Conservation (phyloP, 1,284 basidiomycete species). For the Phylloporus sp. region DNA sequence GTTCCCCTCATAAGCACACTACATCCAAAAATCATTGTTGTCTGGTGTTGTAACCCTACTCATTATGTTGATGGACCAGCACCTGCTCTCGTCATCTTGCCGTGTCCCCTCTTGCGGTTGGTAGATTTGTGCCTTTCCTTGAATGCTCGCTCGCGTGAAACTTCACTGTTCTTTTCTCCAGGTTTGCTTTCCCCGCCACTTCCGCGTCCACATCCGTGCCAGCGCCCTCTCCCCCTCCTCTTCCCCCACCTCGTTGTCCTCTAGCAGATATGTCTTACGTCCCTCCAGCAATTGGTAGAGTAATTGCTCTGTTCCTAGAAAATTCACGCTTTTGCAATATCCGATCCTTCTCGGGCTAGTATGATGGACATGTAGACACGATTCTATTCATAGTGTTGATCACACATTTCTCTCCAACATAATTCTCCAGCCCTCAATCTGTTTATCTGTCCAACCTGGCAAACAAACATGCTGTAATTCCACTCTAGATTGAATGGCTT, state of each 20-base stretch:
- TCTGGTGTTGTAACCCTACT: neutral
- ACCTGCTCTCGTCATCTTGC: slow-evolving; percentile 71
- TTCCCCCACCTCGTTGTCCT: slow-evolving; percentile 36
- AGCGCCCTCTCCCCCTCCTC: slow-evolving; percentile 44
- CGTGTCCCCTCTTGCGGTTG: slow-evolving; percentile 73
- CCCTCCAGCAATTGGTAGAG: slow-evolving; percentile 22
- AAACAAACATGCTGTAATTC: slow-evolving; percentile 10
- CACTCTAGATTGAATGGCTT: neutral
- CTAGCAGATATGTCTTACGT: slow-evolving; percentile 26
- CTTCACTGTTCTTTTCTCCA: slow-evolving; percentile 32
- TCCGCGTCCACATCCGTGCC: slow-evolving; percentile 48
- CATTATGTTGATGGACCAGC: slow-evolving; percentile 36
- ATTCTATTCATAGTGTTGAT: slow-evolving; percentile 12
- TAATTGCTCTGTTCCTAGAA: slow-evolving; percentile 59
- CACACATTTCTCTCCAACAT: slow-evolving; percentile 86
- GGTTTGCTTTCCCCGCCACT: slow-evolving; percentile 47
- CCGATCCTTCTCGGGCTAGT: slow-evolving; percentile 76
- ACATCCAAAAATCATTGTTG: neutral
- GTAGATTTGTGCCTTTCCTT: slow-evolving; percentile 81
- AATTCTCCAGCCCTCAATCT: slow-evolving; percentile 88
- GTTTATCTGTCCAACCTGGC: slow-evolving; percentile 75
- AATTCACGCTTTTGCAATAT: slow-evolving; percentile 79
- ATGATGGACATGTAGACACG: slow-evolving; percentile 17
- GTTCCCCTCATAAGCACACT: slow-evolving; percentile 44
- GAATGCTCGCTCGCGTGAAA: slow-evolving; percentile 62